Base-by-base conservation (phyloP, 2,329 filamentous ascomycete genomes). In the Penicillium freii region DNA sequence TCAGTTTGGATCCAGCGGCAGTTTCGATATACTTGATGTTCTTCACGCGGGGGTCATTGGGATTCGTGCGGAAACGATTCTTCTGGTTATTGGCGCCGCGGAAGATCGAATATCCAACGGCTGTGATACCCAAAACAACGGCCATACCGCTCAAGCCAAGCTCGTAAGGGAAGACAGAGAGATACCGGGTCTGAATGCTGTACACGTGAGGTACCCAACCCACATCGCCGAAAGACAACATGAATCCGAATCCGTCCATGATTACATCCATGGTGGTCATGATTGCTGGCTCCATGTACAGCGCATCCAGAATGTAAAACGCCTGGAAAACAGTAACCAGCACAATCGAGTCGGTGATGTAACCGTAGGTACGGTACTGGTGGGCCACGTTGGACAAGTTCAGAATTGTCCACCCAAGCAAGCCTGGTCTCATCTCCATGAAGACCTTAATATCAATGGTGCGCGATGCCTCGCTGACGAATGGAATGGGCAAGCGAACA, bases 201-300 rank as follows among this genome's bases (percentile, higher is more conserved):
- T 96, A 97, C 57, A 91, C 82, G 73, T 96, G 96, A 0, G 93
- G 93, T 2, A 97, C 84, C 93, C 93, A 97, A 60, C 89, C 90
- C 6, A 97, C 81, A 69, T 97, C 93, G 55, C 92, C 93, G 71
- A 97, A 97, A 2, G 90, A 82, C 34, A 97, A 82, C 93, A 97
- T 97, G 79, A 91, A 91, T 52, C 93, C 93, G 66, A 97, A 96
- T 6, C 93, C 93, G 67, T 97, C 93, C 42, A 87, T 90, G 51
- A 88, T 96, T 64, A 97, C 89, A 71, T 97, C 93, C 77, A 97
- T 97, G 33, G 92, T 97, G 1, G 92, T 97, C 62, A 97, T 79
- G 61, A 97, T 89, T 2, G 91, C 89, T 0, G 90, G 83, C 74
- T 97, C 93, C 83, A 93, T 94, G 80, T 87, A 92, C 62, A 91